phyloP scores from a whole-genome alignment of 306 rosid species.

The Purshia tridentata region DNA sequence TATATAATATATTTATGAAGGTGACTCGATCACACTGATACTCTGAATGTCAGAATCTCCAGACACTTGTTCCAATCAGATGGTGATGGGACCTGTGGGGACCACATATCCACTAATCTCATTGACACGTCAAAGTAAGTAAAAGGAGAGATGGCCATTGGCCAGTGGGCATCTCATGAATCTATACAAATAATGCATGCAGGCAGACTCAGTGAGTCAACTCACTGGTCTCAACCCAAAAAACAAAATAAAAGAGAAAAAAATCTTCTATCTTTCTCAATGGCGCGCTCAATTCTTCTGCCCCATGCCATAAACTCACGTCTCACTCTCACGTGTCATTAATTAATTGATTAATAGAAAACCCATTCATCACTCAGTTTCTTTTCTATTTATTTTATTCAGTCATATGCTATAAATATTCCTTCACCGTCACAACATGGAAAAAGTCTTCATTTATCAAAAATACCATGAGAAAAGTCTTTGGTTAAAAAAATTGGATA shows the following conservation, averaged over 20 bases:
- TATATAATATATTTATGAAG: too few species aligned
- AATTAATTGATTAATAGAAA: not conserved
- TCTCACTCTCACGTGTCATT: not conserved
- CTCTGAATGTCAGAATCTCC: not conserved
- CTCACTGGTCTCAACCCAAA: not conserved
- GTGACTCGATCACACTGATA: too few species aligned
- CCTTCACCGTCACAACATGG: too few species aligned
- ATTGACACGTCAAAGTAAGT: not conserved
- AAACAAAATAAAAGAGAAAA: too few species aligned
- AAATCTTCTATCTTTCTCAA: too few species aligned
- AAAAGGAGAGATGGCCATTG: not conserved
- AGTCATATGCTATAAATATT: too few species aligned
- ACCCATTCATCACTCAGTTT: not conserved
- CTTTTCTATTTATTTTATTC: not conserved
- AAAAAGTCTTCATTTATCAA: too few species aligned
- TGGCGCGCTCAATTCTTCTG: too few species aligned
- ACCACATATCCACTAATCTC: not conserved
- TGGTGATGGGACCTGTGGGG: slow-evolving; percentile 11
- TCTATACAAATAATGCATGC: not conserved
- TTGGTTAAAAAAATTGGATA: too few species aligned
- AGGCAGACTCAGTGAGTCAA: not conserved
- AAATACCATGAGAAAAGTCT: too few species aligned
- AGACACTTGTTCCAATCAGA: slow-evolving; percentile 18
- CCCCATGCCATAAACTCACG: not conserved
- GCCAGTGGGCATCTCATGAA: not conserved